phyloP scores from a whole-genome alignment of 2,329 filamentous ascomycete species.

The Calonectria henricotiae region DNA sequence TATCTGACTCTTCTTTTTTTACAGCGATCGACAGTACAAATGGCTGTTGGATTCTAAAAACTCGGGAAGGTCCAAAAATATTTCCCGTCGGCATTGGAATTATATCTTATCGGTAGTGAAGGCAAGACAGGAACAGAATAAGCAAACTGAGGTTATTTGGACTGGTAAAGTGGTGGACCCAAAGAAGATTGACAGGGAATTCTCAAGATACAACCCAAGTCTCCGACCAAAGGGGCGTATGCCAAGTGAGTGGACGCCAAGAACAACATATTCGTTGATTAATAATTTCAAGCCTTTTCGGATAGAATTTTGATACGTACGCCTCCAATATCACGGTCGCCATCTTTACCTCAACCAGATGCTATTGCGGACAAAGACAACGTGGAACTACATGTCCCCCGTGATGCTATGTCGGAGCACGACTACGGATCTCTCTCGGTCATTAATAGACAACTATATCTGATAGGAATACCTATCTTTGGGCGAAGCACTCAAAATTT shows the following conservation, averaged over 20 bases:
- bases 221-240: background rate
- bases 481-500: background rate
- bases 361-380: background rate
- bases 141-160: background rate
- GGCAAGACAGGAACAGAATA: background rate
- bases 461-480: background rate
- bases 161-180: background rate
- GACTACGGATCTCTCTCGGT: background rate
- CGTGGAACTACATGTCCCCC: background rate
- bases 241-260: background rate
- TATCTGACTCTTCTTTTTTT: background rate
- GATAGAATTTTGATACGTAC: background rate
- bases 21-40: background rate
- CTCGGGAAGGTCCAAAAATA: background rate
- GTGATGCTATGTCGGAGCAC: background rate
- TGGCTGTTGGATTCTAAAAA: background rate
- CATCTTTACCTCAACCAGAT: background rate
- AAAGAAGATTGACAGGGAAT: background rate
- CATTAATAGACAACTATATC: background rate
- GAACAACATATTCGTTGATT: background rate
- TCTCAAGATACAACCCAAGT: background rate
- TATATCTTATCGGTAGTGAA: background rate
- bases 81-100: background rate
- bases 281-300: background rate
- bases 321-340: background rate